Base-by-base conservation (phyloP, 148 eudicot species). In the Simmondsia chinensis region DNA sequence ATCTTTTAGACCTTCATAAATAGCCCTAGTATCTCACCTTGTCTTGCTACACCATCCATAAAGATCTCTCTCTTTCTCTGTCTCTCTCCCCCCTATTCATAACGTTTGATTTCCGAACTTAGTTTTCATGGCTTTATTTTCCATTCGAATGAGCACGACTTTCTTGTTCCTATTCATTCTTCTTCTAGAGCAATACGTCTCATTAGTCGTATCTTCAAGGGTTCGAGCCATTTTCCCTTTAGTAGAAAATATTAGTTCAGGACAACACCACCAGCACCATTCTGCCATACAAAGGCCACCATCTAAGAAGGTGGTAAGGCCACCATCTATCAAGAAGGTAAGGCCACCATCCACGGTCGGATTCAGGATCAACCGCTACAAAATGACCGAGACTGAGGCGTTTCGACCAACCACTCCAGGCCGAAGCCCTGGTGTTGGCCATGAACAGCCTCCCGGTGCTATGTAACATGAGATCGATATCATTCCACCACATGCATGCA, bases 321-420 rank as follows among this genome's bases (percentile, higher is more conserved):
- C 62, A 9, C 51, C 59, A 23, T 46, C 52, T 1, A n/a, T n/a
- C n/a, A n/a, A 12, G 20, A 12, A 42, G 4, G 39, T 50, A 19
- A 49, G 21, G 26, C 41, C 62, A 9, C 51, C 59, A 23, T 46
- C 14, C 2, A 14, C 11, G 43, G 31, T 21, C 1, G 53, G 33
- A 5, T 61, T 38, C 46, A 41, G n/a, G 13, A 4, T 53, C 30
- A 70, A 74, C 18, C 68, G 74, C 0, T 50, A 57, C 33, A 70
- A 73, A 48, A 69, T 35, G 54, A 43, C 9, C 15, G 79, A 73
- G 35, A 56, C 25, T 0, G 45, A 47, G 30, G 73, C 79, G 6
- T 76, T 48, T 39, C 57, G 83, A 29, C 83, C 83, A 19, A 77
- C 83, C 12, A 6, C 46, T 17, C 76, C 71, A 3, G 79, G 83